These are phyloP conservation scores for Guadua angustifolia DNA, from an alignment of 176 grass and related monocot genomes.

Conservation along the genomic window DNA sequence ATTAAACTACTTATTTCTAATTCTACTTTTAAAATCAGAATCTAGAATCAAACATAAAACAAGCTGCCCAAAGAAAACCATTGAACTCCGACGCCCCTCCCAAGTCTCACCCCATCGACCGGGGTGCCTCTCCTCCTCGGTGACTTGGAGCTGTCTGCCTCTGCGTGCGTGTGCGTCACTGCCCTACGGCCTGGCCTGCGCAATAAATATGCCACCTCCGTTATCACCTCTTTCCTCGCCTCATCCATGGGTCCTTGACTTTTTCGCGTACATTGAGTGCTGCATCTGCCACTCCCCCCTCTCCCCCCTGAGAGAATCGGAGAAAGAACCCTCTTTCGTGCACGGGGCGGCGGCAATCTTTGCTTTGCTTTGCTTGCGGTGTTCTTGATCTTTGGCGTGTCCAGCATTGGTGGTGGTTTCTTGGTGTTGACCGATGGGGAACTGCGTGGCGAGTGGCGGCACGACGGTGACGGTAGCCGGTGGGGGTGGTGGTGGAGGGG, in stretches of 20 bases:
- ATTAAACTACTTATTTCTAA: no score
- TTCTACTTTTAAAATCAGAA: no score
- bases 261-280: constrained; percentile 27
- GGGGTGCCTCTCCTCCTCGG: constrained; percentile 33
- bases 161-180: constrained; percentile 42
- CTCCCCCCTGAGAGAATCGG: neutral
- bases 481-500: constrained; percentile 8
- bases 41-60: no score
- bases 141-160: constrained; percentile 31
- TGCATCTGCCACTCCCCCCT: constrained; percentile 39
- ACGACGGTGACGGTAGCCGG: constrained; percentile 23
- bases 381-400: neutral
- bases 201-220: constrained; percentile 55
- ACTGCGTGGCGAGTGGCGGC: constrained; percentile 58
- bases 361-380: constrained; percentile 12
- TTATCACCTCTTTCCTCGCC: neutral
- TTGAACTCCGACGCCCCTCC: no score
- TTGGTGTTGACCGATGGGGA: constrained; percentile 56
- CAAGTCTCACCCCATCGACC: neutral
- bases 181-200: constrained; percentile 12
- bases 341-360: neutral
- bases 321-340: constrained; percentile 20
- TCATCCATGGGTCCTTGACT: constrained; percentile 48
- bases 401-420: constrained; percentile 37
- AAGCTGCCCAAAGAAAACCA: no score